Evolutionary conservation across 2,329 filamentous ascomycete genomes (phyloP).

Genomic region (Colletotrichum eleusines): DNA sequence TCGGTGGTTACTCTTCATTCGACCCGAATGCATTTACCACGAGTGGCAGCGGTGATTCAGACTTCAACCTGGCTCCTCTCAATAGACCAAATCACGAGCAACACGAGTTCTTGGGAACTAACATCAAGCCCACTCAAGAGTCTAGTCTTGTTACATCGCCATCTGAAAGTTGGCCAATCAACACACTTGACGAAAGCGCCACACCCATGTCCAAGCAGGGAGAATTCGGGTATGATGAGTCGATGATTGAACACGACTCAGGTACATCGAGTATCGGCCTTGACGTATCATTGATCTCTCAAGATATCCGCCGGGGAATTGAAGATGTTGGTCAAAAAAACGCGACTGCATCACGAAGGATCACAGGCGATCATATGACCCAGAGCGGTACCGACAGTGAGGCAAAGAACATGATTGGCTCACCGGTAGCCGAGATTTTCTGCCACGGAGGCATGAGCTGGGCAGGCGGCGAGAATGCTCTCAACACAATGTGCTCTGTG

Average conservation of each 20-base stretch:
- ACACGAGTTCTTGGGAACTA: constrained; percentile 32
- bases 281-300: neutral
- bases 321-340: neutral
- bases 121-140: constrained; percentile 39
- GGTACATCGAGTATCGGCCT: constrained; percentile 41
- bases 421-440: neutral
- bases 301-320: neutral
- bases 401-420: neutral
- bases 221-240: constrained; percentile 45
- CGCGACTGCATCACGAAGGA: neutral
- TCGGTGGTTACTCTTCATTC: constrained; percentile 41
- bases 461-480: constrained; percentile 42
- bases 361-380: neutral
- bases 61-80: constrained; percentile 48
- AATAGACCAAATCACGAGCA: constrained; percentile 46
- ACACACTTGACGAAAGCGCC: constrained; percentile 42
- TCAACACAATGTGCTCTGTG: constrained; percentile 47
- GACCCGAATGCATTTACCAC: constrained; percentile 47
- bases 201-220: constrained; percentile 27
- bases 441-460: constrained; percentile 43
- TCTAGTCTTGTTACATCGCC: constrained; percentile 47
- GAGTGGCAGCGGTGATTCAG: constrained; percentile 40
- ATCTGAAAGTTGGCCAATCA: constrained; percentile 47
- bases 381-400: neutral
- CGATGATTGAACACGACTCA: constrained; percentile 46